A percentile compares a stretch with the other conserved stretches of the same genome.
These are phyloP conservation scores for Arthrobotrys conoides DNA, from an alignment of 2,329 filamentous ascomycete genomes.

Conservation along the genomic window DNA sequence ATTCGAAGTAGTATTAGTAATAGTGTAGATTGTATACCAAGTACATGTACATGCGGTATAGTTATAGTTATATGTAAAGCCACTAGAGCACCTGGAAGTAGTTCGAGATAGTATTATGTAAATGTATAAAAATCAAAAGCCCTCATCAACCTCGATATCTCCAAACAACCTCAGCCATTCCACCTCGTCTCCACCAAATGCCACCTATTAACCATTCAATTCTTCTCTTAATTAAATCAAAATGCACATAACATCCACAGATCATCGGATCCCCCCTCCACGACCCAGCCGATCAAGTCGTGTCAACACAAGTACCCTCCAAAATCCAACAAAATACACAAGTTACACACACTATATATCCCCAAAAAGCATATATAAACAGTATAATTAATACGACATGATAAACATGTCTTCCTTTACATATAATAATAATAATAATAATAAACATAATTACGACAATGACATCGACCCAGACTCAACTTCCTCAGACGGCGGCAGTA, in stretches of 20 bases:
- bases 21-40: no score
- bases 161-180: conserved; percentile 6
- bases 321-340: conserved; percentile 4
- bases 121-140: neutral
- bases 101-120: no score
- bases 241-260: neutral
- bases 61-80: no score
- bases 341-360: neutral
- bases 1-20: no score
- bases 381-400: no score
- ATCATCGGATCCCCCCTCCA: conserved; percentile 12
- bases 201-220: neutral
- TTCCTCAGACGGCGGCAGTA: neutral
- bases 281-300: neutral
- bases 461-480: neutral
- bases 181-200: neutral
- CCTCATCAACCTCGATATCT: neutral
- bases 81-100: no score
- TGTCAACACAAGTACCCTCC: neutral
- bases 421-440: no score
- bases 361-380: neutral
- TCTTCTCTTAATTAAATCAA: neutral
- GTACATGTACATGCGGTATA: no score
- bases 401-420: no score
- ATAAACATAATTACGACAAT: neutral